A percentile compares a stretch with the other conserved stretches of the same genome.
Conservation (phyloP, 108 stramenopile species). For the Cyclotella baltica region DNA sequence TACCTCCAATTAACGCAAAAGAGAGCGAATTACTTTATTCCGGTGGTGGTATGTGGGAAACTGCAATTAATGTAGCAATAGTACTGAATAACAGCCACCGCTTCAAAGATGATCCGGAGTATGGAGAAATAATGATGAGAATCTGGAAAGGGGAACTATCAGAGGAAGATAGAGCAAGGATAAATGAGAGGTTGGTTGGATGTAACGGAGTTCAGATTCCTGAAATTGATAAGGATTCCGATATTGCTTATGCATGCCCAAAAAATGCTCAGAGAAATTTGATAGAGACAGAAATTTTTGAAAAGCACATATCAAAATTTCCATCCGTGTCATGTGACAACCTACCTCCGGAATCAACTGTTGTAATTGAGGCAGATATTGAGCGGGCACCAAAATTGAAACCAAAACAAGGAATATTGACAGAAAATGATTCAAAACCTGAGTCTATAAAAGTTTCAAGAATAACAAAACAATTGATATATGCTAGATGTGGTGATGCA, state of each 20-base stretch:
- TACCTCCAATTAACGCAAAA: background rate
- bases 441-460: too few relatives aligned
- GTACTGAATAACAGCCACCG: conserved; percentile 27
- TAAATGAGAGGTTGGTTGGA: conserved; percentile 16
- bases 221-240: background rate
- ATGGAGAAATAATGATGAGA: conserved; percentile 27
- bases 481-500: background rate
- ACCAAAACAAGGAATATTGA: background rate
- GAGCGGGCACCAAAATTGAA: background rate
- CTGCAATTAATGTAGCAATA: conserved; percentile 4
- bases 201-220: background rate
- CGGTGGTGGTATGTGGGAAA: background rate
- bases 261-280: background rate
- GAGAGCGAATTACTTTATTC: background rate
- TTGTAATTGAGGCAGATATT: conserved; percentile 20
- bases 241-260: conserved; percentile 11
- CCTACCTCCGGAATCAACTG: conserved; percentile 12
- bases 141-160: conserved; percentile 25
- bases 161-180: background rate
- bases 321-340: background rate
- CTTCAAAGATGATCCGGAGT: conserved; percentile 33
- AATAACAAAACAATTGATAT: background rate
- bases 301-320: conserved; percentile 12
- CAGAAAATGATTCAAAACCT: background rate
- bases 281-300: background rate